These are phyloP conservation scores for Rhodotorula graminis DNA, from an alignment of 768 basidiomycete genomes.

Conservation along the genomic window DNA sequence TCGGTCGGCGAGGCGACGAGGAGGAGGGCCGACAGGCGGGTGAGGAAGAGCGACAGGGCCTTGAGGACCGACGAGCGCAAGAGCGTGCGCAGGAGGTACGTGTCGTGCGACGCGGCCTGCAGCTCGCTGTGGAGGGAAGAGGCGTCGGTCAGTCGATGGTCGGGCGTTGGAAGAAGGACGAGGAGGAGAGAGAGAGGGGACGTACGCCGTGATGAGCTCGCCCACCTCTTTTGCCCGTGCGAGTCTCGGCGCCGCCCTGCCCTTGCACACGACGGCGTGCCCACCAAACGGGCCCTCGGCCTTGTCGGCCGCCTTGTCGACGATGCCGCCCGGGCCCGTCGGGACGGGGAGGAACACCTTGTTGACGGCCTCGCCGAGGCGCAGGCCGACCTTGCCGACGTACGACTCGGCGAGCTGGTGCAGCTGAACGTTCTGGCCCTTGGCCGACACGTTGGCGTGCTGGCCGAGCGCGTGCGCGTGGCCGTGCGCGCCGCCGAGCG, in stretches of 20 bases:
- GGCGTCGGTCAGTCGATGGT: background rate
- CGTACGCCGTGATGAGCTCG: constrained; percentile 35
- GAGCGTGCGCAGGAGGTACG: constrained; percentile 42
- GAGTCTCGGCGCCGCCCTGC: constrained; percentile 30
- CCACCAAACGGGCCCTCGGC: constrained; percentile 14
- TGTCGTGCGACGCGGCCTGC: constrained; percentile 38
- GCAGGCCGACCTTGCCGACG: constrained; percentile 34
- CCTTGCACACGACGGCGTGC: constrained; percentile 15
- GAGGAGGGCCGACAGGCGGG: constrained; percentile 39
- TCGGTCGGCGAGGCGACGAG: constrained; percentile 22
- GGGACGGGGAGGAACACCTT: constrained; percentile 28
- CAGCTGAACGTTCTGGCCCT: constrained; percentile 5
- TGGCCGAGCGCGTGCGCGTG: background rate
- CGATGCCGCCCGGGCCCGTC: constrained; percentile 2
- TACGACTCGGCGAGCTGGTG: constrained; percentile 37
- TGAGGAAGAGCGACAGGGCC: constrained; percentile 42
- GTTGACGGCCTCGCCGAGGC: constrained; percentile 40
- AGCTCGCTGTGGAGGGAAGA: constrained; percentile 30
- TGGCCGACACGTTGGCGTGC: no score
- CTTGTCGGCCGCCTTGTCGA: constrained; percentile 3
- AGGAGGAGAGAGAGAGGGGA: background rate
- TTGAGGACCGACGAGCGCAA: constrained; percentile 42
- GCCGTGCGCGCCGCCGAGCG: background rate
- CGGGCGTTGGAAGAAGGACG: no score
- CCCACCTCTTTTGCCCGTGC: constrained; percentile 29